phyloP scores from a whole-genome alignment of 1,284 basidiomycete species.

The Cryptococcus maquisensis region DNA sequence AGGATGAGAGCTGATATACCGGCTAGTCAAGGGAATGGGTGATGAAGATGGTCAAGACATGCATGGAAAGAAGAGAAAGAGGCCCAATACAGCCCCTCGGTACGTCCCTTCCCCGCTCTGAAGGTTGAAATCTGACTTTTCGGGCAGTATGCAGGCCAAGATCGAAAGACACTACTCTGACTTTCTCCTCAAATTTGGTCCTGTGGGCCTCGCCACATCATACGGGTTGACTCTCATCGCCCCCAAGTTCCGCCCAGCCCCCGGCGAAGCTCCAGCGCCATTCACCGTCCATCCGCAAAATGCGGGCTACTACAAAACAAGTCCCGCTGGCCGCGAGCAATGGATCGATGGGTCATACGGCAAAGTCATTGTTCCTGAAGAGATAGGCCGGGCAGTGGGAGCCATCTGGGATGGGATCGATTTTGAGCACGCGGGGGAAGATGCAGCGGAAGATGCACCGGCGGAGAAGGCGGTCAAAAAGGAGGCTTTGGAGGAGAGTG shows the following conservation, averaged over 20 bases:
- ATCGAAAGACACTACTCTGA: slow-evolving; percentile 16
- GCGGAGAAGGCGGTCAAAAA: too few species aligned
- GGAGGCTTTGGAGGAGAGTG: too few species aligned
- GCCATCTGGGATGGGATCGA: not conserved
- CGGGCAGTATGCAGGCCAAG: slow-evolving; percentile 2
- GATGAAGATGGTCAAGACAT: not conserved
- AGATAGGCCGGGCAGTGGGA: slow-evolving; percentile 5
- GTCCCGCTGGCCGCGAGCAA: not conserved
- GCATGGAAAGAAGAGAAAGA: not conserved
- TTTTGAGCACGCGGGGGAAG: not conserved
- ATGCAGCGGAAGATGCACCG: too few species aligned
- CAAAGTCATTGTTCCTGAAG: slow-evolving; percentile 15
- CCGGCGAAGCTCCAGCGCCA: not conserved
- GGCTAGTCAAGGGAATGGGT: too few species aligned
- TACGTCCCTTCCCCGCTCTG: not conserved
- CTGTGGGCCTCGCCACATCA: slow-evolving; percentile 17
- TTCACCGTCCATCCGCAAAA: not conserved
- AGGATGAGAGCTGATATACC: too few species aligned
- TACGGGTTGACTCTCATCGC: slow-evolving; percentile 19
- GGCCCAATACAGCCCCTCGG: not conserved
- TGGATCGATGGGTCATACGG: slow-evolving; percentile 11
- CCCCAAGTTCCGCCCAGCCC: slow-evolving; percentile 14
- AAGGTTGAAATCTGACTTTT: not conserved
- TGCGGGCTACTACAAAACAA: not conserved
- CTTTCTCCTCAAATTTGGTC: slow-evolving; percentile 26